Percentiles rank a stretch among this genome's conserved stretches.
These are phyloP conservation scores for Mycena galopus DNA, from an alignment of 768 basidiomycete genomes.

Conservation along the genomic window DNA sequence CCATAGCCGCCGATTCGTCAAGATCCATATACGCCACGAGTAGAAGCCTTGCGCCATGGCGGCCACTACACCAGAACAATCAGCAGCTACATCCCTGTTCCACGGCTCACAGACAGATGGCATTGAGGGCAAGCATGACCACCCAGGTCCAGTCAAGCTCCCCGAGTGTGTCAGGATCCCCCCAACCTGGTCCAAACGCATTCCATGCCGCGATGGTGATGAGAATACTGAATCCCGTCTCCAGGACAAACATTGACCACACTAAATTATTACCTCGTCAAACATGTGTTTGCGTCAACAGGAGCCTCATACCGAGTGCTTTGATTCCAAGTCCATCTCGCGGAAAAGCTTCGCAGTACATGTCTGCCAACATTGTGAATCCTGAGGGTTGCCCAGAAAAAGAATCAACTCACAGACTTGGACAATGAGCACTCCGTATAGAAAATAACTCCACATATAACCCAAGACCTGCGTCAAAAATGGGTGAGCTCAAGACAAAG, in stretches of 20 bases:
- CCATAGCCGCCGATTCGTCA: constrained; percentile 25
- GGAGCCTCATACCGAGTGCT: constrained; percentile 15
- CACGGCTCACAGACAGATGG: constrained; percentile 16
- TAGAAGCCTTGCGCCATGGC: constrained; percentile 36
- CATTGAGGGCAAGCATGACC: constrained; percentile 14
- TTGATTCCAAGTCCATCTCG: constrained; percentile 24
- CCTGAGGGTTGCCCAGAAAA: not conserved
- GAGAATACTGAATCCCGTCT: constrained; percentile 25
- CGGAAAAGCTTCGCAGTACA: constrained; percentile 25
- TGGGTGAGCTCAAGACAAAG: not conserved
- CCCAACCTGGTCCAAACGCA: constrained; percentile 31
- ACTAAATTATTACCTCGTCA: constrained; percentile 17
- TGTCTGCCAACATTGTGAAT: constrained; percentile 16
- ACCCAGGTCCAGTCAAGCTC: constrained; percentile 30
- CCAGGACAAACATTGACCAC: constrained; percentile 29
- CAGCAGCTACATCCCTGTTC: not conserved
- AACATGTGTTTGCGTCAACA: not conserved
- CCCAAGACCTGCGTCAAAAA: constrained; percentile 19
- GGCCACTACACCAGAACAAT: constrained; percentile 23
- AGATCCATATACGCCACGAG: constrained; percentile 33
- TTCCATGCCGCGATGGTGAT: constrained; percentile 34
- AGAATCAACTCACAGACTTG: constrained; percentile 25
- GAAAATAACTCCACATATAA: constrained; percentile 31
- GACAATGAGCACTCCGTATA: constrained; percentile 27
- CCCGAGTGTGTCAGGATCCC: constrained; percentile 23